Evolutionary conservation across 163 green algal species (phyloP).

Genomic region (Trebouxiophyceae sp.): DNA sequence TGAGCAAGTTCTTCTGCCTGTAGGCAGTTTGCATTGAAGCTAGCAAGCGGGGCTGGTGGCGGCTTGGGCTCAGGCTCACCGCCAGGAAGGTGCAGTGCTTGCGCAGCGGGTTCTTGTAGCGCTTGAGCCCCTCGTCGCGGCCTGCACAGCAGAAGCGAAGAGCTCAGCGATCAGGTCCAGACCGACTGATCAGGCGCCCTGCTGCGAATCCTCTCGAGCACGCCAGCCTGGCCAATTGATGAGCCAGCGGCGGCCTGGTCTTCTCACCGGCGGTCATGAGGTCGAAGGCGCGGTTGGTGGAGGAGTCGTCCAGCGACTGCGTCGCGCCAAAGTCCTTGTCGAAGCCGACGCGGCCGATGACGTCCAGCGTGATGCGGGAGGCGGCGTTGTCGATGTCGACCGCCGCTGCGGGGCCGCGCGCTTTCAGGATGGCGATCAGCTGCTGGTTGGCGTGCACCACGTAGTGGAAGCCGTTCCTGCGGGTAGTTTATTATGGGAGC

Average conservation of each 20-base stretch:
- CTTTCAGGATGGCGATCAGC: conserved; percentile 19
- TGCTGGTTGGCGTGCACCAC: conserved; percentile 21
- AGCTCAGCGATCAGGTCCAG: no score
- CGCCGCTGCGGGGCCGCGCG: background rate
- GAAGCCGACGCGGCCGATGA: conserved; percentile 47
- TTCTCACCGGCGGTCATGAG: conserved; percentile 8
- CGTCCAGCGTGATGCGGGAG: conserved; percentile 32
- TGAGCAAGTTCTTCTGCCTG: background rate
- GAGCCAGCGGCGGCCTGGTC: no score
- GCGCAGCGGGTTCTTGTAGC: conserved; percentile 16
- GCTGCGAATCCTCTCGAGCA: no score
- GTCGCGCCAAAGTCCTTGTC: conserved; percentile 36
- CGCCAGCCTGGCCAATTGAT: no score
- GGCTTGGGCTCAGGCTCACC: background rate
- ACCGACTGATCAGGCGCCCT: no score
- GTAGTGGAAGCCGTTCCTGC: conserved; percentile 29
- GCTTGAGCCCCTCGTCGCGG: conserved; percentile 14
- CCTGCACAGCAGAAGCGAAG: conserved; percentile 2
- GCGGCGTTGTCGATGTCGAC: conserved; percentile 35
- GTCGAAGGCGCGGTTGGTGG: conserved; percentile 10
- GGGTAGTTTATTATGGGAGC: background rate
- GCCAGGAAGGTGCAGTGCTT: conserved; percentile 9
- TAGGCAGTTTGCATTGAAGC: background rate
- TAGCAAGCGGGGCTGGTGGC: background rate
- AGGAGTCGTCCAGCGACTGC: conserved; percentile 6